These are phyloP conservation scores for Myriosclerotinia curreyana DNA, from an alignment of 2,329 filamentous ascomycete genomes.

Conservation along the genomic window DNA sequence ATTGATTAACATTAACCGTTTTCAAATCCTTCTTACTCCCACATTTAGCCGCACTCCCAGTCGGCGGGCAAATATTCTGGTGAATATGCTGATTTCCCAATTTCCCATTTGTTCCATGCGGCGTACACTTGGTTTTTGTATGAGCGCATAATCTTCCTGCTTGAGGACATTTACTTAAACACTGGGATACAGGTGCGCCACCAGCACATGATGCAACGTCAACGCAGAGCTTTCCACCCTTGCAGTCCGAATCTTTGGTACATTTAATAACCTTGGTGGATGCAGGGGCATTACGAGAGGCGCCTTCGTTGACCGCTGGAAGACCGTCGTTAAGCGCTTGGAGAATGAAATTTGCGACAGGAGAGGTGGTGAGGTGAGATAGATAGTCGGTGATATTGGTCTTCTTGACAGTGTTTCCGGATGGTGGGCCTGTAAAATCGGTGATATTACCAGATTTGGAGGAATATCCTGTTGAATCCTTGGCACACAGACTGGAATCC, in stretches of 20 bases:
- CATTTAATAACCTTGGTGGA: conserved; percentile 12
- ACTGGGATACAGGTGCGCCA: background rate
- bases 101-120: background rate
- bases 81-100: background rate
- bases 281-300: conserved; percentile 5
- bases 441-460: conserved; percentile 2
- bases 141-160: background rate
- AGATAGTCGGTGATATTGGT: conserved; percentile 19
- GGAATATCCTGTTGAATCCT: conserved; percentile 27
- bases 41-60: conserved; percentile 2
- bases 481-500: conserved; percentile 38
- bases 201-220: background rate
- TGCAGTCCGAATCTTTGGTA: background rate
- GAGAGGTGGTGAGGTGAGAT: conserved; percentile 8
- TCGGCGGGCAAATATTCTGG: conserved; percentile 12
- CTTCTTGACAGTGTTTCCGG: background rate
- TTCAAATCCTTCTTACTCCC: background rate
- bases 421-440: conserved; percentile 7
- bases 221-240: conserved; percentile 10
- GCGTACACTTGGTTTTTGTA: background rate
- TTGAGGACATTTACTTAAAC: conserved; percentile 4
- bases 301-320: background rate
- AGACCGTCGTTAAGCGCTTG: conserved; percentile 15
- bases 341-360: conserved; percentile 18
- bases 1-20: background rate